Evolutionary conservation across 495 filamentous ascomycete species (phyloP), one percentile per base, ranked within the genome.

Genomic region (Pyronema omphalodes): DNA sequence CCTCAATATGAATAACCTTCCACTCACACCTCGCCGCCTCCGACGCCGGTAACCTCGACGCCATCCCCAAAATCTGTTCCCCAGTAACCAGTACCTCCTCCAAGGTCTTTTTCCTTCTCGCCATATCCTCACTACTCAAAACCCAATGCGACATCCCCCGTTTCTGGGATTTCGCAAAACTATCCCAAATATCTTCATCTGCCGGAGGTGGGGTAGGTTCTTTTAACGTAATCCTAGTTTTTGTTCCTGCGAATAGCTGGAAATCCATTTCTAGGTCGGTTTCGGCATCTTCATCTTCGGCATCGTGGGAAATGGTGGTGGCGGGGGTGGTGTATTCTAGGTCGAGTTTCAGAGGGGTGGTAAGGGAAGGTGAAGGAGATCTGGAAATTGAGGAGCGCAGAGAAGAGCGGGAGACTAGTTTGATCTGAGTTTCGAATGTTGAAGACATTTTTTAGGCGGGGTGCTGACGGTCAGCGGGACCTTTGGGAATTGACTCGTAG

Each of bases 141-240:
- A 62, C 18, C 9, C 57, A 62, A 37, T 62, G 48, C 5, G 12
- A 15, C 12, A 29, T 6, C 1, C 55, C 52, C 11, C 60, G 39
- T 39, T 52, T 53, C 36, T 62, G 60, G 6, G 29, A 19, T 9
- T 15, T 41, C 14, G 59, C 55, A 9, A 53, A 34, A 5, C 44
- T 47, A 39, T 58, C 60, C 55, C 56, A 62, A 3, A 18, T 36
- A 41, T 63, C 60, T 49, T 59, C 53, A 3, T 29, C 34, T 9
- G 49, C 33, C 1, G 59, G 59, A 0, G 59, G 57, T 3, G 59
- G 50, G 12, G 60, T 56, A 8, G 56, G 44, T 12, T 51, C 44
- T 36, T 53, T 54, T 19, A 62, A 39, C n/a, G 55, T 55, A 14
- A 61, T 15, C 17, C 46, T 55, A 7, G 50, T 50, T 9, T 49